Evolutionary conservation across 192 early-diverging fungal species (phyloP).

Genomic region (Backusella liffmaniae): DNA sequence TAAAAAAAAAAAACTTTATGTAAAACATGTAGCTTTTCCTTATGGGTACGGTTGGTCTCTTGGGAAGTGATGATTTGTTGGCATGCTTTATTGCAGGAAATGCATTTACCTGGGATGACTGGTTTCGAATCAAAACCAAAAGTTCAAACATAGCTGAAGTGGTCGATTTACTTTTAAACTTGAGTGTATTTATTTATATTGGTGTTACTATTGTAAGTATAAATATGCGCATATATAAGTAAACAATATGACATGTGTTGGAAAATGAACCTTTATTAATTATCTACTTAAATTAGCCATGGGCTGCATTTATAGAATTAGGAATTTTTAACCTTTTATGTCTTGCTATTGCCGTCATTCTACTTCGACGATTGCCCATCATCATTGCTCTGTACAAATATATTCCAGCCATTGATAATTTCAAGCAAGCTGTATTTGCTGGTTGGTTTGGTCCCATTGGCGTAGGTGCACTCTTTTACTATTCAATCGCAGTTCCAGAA

Average conservation of each 20-base stretch:
- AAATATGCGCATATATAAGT: not conserved
- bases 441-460: slow-evolving; percentile 94
- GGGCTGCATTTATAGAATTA: slow-evolving; percentile 60
- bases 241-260: not conserved
- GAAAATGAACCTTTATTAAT: too few species aligned
- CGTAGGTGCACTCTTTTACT: slow-evolving; percentile 49
- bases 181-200: slow-evolving; percentile 85
- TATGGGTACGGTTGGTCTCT: slow-evolving; percentile 64
- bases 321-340: slow-evolving; percentile 65
- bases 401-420: slow-evolving; percentile 65
- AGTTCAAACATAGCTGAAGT: slow-evolving; percentile 57
- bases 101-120: slow-evolving; percentile 86
- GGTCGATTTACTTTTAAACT: slow-evolving; percentile 78
- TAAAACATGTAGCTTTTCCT: slow-evolving; percentile 43
- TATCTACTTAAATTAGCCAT: slow-evolving; percentile 44
- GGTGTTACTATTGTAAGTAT: slow-evolving; percentile 57
- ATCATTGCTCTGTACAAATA: slow-evolving; percentile 56
- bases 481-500: slow-evolving; percentile 28
- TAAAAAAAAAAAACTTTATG: not conserved
- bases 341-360: slow-evolving; percentile 56
- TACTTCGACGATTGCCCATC: slow-evolving; percentile 70
- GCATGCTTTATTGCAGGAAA: slow-evolving; percentile 80
- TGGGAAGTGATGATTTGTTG: slow-evolving; percentile 76
- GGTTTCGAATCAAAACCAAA: slow-evolving; percentile 80
- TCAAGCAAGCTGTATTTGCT: slow-evolving; percentile 71